phyloP scores from a whole-genome alignment of 441 rosid genomes.

The Adansonia gregorii region DNA sequence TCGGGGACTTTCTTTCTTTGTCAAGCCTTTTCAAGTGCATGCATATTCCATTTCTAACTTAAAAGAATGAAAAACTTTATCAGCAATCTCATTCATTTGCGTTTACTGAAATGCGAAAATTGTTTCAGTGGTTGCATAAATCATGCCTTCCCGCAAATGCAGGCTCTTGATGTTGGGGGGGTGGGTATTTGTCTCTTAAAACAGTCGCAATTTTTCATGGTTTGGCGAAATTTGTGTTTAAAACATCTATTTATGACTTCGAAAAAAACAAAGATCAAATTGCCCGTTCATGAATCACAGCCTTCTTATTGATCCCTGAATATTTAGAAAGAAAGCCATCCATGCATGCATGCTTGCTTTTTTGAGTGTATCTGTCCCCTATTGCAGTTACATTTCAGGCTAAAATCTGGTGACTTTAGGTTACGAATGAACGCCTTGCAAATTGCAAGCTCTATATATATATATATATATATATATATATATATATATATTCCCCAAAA shows the following conservation, averaged over 20 bases:
- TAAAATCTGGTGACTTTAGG: neutral
- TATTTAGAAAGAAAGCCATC: neutral
- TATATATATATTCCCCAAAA: no score
- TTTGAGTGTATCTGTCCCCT: constrained; percentile 15
- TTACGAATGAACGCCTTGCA: no score
- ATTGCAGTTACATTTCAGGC: neutral
- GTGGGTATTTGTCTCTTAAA: constrained; percentile 1
- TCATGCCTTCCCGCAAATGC: neutral
- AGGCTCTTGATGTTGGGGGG: neutral
- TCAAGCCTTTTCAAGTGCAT: neutral
- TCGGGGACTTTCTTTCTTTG: neutral
- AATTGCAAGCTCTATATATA: no score
- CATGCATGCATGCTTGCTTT: constrained; percentile 1
- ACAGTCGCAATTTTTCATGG: neutral
- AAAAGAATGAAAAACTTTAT: neutral
- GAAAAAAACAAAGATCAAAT: neutral
- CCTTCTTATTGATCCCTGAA: neutral
- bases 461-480: no score
- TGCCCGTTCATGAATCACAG: constrained; percentile 28
- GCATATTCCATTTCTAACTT: neutral
- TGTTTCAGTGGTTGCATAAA: neutral
- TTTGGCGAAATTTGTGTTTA: neutral
- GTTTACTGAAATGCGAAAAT: neutral
- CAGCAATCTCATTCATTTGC: neutral
- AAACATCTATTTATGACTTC: neutral